These are phyloP conservation scores for Avicennia marina DNA, from an alignment of 257 asterid genomes.

Conservation along the genomic window DNA sequence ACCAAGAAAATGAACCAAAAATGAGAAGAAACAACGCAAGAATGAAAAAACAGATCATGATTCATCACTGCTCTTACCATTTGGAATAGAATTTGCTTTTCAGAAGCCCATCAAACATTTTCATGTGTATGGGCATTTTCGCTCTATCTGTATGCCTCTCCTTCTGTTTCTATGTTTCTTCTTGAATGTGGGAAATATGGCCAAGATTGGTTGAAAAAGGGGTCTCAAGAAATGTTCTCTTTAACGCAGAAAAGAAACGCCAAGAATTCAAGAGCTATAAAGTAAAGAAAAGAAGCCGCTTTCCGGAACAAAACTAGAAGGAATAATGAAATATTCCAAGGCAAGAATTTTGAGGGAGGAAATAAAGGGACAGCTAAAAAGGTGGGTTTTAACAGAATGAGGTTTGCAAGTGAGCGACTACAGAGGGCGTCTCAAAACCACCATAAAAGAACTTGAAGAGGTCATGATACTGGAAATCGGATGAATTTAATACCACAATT, in stretches of 20 bases:
- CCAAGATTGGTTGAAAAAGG: slow-evolving; percentile 10
- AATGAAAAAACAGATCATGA: no score
- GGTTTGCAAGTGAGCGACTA: no score
- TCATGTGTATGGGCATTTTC: background rate
- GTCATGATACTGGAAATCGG: no score
- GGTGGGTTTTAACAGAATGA: slow-evolving; percentile 10
- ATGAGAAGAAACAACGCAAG: background rate
- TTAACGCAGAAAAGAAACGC: slow-evolving; percentile 29
- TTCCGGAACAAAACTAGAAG: slow-evolving; percentile 12
- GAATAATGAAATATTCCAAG: slow-evolving; percentile 17
- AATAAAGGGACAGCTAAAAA: background rate
- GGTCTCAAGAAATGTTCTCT: slow-evolving; percentile 17
- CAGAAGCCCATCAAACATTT: slow-evolving; percentile 57
- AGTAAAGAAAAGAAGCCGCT: slow-evolving; percentile 41
- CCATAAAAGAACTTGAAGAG: slow-evolving; percentile 10
- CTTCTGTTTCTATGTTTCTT: background rate
- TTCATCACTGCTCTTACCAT: no score
- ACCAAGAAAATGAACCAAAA: background rate
- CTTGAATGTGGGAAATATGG: background rate
- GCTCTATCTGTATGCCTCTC: background rate
- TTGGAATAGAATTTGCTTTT: slow-evolving; percentile 66
- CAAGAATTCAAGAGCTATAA: slow-evolving; percentile 26
- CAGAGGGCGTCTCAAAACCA: slow-evolving; percentile 24
- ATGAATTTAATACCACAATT: no score
- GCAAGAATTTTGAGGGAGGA: slow-evolving; percentile 15